phyloP scores from a whole-genome alignment of 2,329 filamentous ascomycete species.

The Pezicula neosporulosa region DNA sequence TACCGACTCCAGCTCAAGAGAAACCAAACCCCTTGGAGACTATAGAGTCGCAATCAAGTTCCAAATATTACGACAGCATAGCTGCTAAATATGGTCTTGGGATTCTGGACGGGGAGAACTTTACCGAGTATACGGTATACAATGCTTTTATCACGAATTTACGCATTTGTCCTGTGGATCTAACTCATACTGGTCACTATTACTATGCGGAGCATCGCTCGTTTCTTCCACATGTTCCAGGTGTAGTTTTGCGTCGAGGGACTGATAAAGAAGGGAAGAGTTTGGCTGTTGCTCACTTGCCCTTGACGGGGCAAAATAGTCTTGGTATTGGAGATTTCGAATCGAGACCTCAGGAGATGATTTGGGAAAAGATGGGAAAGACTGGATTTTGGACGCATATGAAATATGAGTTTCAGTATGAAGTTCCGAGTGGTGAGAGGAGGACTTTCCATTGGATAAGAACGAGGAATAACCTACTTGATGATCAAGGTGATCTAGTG shows the following conservation, averaged over 20 bases:
- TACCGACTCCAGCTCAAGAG: conserved; percentile 17
- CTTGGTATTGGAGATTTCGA: conserved; percentile 18
- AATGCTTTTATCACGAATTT: conserved; percentile 21
- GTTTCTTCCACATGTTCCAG: conserved; percentile 15
- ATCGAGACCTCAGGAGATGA: conserved; percentile 5
- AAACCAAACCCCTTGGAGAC: conserved; percentile 13
- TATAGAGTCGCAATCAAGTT: not conserved
- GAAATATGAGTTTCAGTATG: conserved; percentile 17
- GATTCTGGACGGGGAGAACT: conserved; percentile 13
- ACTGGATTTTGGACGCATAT: conserved; percentile 22
- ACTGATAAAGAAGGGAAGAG: conserved; percentile 15
- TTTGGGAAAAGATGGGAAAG: conserved; percentile 18
- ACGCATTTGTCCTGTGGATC: conserved; percentile 17
- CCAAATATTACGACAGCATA: conserved; percentile 16
- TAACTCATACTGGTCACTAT: conserved; percentile 12
- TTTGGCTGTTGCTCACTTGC: conserved; percentile 17
- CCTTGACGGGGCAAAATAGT: conserved; percentile 12
- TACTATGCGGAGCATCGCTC: conserved; percentile 21
- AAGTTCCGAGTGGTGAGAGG: conserved; percentile 5
- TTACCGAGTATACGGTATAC: conserved; percentile 17
- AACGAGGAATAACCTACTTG: conserved; percentile 19
- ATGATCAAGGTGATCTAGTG: conserved; percentile 22
- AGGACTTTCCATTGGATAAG: conserved; percentile 18
- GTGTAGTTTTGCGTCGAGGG: conserved; percentile 15
- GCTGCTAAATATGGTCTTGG: conserved; percentile 15